phyloP scores from a whole-genome alignment of 164 flowering plant genomes.

The Euptelea pleiosperma region DNA sequence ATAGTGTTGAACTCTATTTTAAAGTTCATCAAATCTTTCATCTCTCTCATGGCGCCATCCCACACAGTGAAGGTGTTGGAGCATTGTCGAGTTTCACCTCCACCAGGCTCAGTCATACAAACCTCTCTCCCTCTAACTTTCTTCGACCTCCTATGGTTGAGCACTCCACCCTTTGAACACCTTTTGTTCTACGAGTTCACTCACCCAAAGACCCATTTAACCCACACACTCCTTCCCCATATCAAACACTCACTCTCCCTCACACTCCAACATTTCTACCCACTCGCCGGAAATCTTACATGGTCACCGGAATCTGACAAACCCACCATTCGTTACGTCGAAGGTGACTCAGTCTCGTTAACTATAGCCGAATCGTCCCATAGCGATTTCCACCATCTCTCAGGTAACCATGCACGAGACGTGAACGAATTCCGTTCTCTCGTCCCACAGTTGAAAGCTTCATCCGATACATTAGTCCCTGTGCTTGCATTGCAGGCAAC shows the following conservation, averaged over 20 bases:
- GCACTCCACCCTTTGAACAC: slow-evolving; percentile 19
- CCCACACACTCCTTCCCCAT: slow-evolving; percentile 20
- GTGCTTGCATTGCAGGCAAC: slow-evolving; percentile 36
- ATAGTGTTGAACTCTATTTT: too few species aligned
- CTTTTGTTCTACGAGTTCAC: slow-evolving; percentile 38
- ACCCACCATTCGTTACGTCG: slow-evolving; percentile 23
- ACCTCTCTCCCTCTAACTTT: slow-evolving; percentile 25
- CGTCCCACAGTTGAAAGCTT: slow-evolving; percentile 24
- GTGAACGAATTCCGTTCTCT: slow-evolving; percentile 20
- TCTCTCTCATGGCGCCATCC: too few species aligned
- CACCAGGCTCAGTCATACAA: slow-evolving; percentile 11
- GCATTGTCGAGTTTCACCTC: slow-evolving; percentile 5
- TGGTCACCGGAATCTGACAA: slow-evolving; percentile 18
- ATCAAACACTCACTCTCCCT: slow-evolving; percentile 37
- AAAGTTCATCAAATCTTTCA: too few species aligned
- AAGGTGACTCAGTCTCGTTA: slow-evolving; percentile 30
- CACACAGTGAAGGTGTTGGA: neutral
- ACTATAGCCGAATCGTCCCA: slow-evolving; percentile 25
- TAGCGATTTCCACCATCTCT: slow-evolving; percentile 21
- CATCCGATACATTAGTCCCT: neutral
- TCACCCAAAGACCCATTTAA: slow-evolving; percentile 20
- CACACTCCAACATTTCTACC: slow-evolving; percentile 36
- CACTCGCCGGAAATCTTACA: slow-evolving; percentile 27
- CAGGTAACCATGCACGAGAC: slow-evolving; percentile 14
- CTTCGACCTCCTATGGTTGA: slow-evolving; percentile 24